Evolutionary conservation across 2,329 filamentous ascomycete species (phyloP).

Genomic region (Claviceps digitariae): DNA sequence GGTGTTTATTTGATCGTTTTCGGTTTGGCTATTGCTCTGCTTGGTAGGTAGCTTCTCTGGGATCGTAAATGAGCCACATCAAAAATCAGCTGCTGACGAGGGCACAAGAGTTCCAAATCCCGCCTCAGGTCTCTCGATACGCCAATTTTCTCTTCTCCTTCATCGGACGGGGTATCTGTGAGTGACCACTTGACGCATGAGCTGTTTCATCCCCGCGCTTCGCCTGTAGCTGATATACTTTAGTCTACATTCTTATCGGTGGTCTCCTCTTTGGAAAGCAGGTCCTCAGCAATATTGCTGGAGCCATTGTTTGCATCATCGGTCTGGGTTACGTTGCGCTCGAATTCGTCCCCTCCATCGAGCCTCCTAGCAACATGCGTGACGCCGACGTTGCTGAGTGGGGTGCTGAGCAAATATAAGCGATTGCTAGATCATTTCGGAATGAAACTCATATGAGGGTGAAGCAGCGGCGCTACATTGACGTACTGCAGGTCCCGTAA

Average conservation of each 20-base stretch:
- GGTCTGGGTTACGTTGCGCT: constrained; percentile 66
- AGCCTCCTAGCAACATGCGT: constrained; percentile 71
- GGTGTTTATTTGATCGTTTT: constrained; percentile 85
- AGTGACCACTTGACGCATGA: constrained; percentile 24
- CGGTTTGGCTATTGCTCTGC: constrained; percentile 60
- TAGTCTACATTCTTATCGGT: constrained; percentile 94
- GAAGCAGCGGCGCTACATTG: too few species aligned
- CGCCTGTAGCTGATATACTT: constrained; percentile 2
- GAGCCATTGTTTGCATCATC: constrained; percentile 61
- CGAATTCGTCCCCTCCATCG: constrained; percentile 66
- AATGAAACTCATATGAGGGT: background rate
- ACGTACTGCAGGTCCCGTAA: background rate
- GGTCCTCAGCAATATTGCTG: constrained; percentile 60
- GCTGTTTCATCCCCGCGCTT: background rate
- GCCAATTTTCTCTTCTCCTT: constrained; percentile 98
- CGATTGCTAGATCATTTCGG: background rate
- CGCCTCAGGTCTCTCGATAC: constrained; percentile 82
- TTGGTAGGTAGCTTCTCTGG: constrained; percentile 29
- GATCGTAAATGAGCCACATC: background rate
- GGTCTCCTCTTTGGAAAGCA: constrained; percentile 62
- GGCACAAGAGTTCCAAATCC: constrained; percentile 73
- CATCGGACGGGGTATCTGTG: constrained; percentile 87
- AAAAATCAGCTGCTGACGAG: constrained; percentile 11
- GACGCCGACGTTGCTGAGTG: constrained; percentile 57
- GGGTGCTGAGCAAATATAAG: constrained; percentile 64